Evolutionary conservation across 257 asterid genomes (phyloP).

Genomic region (Oldenlandia corymbosa): DNA sequence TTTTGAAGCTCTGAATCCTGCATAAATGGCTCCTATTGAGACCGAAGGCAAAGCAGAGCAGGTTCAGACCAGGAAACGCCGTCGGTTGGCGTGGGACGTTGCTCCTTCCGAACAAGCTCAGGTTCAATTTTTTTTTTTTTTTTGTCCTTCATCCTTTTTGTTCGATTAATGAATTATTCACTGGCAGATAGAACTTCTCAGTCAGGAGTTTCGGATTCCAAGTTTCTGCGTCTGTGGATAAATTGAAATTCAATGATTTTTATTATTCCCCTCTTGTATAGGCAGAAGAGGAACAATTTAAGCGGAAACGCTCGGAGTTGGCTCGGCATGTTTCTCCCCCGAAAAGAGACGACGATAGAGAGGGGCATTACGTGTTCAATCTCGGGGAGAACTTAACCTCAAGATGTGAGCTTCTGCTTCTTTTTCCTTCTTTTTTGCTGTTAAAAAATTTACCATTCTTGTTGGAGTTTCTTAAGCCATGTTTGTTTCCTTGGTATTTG

Average conservation of each 20-base stretch:
- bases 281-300: constrained; percentile 40
- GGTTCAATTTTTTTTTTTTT: constrained; percentile 22
- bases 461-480: no score
- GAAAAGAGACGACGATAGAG: constrained; percentile 60
- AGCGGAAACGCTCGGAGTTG: constrained; percentile 27
- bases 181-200: background rate
- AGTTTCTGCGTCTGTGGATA: no score
- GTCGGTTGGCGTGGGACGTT: constrained; percentile 58
- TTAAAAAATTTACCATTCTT: no score
- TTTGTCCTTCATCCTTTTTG: background rate
- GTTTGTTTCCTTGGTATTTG: no score
- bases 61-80: constrained; percentile 44
- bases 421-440: background rate
- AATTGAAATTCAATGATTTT: no score
- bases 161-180: background rate
- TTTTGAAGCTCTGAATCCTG: background rate
- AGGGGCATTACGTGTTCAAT: constrained; percentile 66
- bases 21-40: constrained; percentile 14
- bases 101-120: constrained; percentile 36
- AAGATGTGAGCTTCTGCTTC: constrained; percentile 47
- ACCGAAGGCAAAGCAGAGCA: constrained; percentile 30
- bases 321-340: constrained; percentile 59
- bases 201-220: no score
- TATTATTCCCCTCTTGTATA: constrained; percentile 8
- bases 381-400: constrained; percentile 80